Base-by-base conservation (phyloP, 495 filamentous ascomycete species). In the Penicillium egyptiacum region DNA sequence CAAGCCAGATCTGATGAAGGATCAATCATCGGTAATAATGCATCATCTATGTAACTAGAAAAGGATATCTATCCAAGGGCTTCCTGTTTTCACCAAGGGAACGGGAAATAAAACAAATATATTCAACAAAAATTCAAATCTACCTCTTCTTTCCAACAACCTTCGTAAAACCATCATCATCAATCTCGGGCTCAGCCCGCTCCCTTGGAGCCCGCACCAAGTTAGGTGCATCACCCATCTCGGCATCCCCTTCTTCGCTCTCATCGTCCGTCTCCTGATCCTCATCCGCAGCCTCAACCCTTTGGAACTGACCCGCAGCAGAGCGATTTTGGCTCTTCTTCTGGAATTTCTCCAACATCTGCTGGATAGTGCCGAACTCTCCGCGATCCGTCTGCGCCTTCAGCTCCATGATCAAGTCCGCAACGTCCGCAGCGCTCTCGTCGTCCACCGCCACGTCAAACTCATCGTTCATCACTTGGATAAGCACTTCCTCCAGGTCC, bases 111-210 rank as follows among this genome's bases (percentile, higher is more conserved):
- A 23, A 58, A 50, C 35, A 11, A 55, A 47, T 16, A 46, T 28
- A 47, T 19, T 37, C 22, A 31, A 8, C 11, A 26, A 50, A 44
- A 42, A 46, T 17, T 39, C n/a, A 37, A 52, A 56, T 66, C 69
- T 64, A 79, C 60, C 77, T 57, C 66, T 59, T 86, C 76, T 86
- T 91, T 57, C 84, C 81, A 58, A 87, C 79, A 55, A 96, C 90
- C 76, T 87, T 91, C n/a, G 86, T 91, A 70, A 98, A 98, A 14
- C 93, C 93, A 62, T 97, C 93, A 51, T 96, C 91, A 73, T 97
- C 93, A 48, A 96, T 77, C 71, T 91, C 88, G 2, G 90, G 88
- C 63, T 82, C 83, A 44, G 76, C 68, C 71, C 81, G 90, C 73
- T 86, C 85, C 66, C 79, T 86, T 12, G 75, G 80, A 14, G 75